Conservation (phyloP, 768 basidiomycete species). For the Amanita jacksonii region DNA sequence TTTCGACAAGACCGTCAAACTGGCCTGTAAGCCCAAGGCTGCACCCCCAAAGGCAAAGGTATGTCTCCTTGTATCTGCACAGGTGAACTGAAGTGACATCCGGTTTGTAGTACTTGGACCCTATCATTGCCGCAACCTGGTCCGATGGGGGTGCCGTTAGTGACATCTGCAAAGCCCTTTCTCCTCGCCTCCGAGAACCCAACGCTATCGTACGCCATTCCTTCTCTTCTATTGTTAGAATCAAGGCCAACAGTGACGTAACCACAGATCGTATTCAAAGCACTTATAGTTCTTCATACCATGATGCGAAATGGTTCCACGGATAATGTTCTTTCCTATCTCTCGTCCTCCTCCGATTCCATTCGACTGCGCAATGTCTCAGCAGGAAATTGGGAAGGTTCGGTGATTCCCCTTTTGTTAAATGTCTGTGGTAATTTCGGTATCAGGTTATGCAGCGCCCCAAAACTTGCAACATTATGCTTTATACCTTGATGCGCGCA, state of each 20-base stretch:
- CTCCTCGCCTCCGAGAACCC: conserved; percentile 80
- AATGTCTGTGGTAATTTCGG: not conserved
- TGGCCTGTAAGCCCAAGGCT: conserved; percentile 96
- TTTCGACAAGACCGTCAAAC: conserved; percentile 88
- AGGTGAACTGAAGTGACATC: conserved; percentile 9
- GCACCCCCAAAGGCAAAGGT: conserved; percentile 96
- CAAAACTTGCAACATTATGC: conserved; percentile 86
- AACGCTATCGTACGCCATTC: conserved; percentile 67
- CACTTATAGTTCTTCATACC: conserved; percentile 87
- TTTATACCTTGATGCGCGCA: conserved; percentile 79
- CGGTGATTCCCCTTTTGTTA: conserved; percentile 10
- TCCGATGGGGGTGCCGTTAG: conserved; percentile 87
- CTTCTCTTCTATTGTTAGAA: not conserved
- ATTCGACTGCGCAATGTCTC: conserved; percentile 74
- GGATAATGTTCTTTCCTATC: conserved; percentile 80
- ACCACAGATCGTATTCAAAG: conserved; percentile 93
- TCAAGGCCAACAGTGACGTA: not conserved
- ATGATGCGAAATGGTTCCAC: conserved; percentile 97
- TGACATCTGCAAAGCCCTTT: conserved; percentile 86
- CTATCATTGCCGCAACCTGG: conserved; percentile 95
- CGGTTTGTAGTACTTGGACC: conserved; percentile 76
- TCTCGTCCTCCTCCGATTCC: conserved; percentile 76
- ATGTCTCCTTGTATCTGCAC: conserved; percentile 7
- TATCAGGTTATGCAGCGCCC: conserved; percentile 72
- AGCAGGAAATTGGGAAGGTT: conserved; percentile 85